Evolutionary conservation across 768 basidiomycete genomes (phyloP), one percentile per base, ranked within the genome.

Genomic region (Psilocybe azurescens): DNA sequence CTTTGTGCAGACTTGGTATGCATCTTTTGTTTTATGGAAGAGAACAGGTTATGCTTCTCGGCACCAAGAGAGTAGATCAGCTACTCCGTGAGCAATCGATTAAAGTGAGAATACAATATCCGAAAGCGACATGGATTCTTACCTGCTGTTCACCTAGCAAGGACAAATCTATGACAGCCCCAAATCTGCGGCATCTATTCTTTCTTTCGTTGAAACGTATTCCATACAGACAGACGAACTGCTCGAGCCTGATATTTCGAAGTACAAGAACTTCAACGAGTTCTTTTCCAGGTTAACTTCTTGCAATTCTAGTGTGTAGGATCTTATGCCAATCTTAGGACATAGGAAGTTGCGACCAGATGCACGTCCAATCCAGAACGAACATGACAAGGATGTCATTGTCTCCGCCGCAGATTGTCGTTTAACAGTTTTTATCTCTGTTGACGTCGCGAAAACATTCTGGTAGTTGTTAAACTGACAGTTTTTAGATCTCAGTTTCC

Each of bases 361-460:
- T 4, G 87, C 86, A 3, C 84, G 93, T 5, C 89, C 89, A 0
- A 81, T 90, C 32, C 79, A 86, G 53, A 79, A 83, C 7, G 81
- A 78, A 5, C 74, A 82, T 1, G 82, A 90, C 60, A 79, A 83
- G 0, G 65, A 69, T 4, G 79, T 81, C 29, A 74, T 94, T 47
- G 85, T 85, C 68, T 86, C 84, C 16, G 85, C 86, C 0, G 92
- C 93, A 0, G 93, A 95, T 66, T 89, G 85, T 65, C 78, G 93
- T 13, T 70, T 95, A 57, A 89, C 87, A 1, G 91, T 92, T 1
- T 94, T 85, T 70, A 77, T 79, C 16, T 80, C 80, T 8, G 72
- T 89, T 1, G 79, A 82, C 20, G 72, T 83, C 1, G 91, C 93
- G 1, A 81, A 82, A 69, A 73, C 86, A 71, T 84, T 93, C 67